Evolutionary conservation across 306 rosid species (phyloP).

Genomic region (Dryas octopetala): DNA sequence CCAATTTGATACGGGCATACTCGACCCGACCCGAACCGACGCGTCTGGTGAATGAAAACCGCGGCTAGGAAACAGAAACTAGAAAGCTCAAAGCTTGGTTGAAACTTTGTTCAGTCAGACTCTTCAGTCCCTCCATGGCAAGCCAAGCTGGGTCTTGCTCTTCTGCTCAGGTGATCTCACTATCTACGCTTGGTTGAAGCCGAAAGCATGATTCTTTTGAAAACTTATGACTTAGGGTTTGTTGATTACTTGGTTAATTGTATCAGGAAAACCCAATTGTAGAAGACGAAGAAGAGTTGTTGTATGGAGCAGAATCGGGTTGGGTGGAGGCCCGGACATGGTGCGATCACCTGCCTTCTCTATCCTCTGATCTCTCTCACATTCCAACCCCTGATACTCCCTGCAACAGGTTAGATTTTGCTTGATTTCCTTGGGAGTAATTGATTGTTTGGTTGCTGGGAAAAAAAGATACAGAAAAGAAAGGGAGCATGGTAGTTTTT

Average conservation of each 20-base stretch:
- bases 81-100: not conserved
- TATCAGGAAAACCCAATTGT: constrained; percentile 36
- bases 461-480: too few species aligned
- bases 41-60: not conserved
- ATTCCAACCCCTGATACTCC: constrained; percentile 62
- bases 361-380: constrained; percentile 58
- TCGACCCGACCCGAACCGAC: not conserved
- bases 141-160: constrained; percentile 25
- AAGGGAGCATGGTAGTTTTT: not conserved
- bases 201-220: not conserved
- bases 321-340: constrained; percentile 76
- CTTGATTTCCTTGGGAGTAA: not conserved
- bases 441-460: not conserved
- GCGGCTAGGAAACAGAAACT: too few species aligned
- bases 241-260: not conserved
- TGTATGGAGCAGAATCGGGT: constrained; percentile 58
- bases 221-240: too few species aligned
- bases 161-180: constrained; percentile 16
- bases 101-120: not conserved
- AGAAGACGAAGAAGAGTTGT: constrained; percentile 44
- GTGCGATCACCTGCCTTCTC: constrained; percentile 59
- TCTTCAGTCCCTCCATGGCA: constrained; percentile 18
- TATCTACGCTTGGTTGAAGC: not conserved
- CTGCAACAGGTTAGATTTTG: constrained; percentile 47
- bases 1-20: not conserved